phyloP scores from a whole-genome alignment of 2,329 filamentous ascomycete species.

The Diaporthe helianthi region DNA sequence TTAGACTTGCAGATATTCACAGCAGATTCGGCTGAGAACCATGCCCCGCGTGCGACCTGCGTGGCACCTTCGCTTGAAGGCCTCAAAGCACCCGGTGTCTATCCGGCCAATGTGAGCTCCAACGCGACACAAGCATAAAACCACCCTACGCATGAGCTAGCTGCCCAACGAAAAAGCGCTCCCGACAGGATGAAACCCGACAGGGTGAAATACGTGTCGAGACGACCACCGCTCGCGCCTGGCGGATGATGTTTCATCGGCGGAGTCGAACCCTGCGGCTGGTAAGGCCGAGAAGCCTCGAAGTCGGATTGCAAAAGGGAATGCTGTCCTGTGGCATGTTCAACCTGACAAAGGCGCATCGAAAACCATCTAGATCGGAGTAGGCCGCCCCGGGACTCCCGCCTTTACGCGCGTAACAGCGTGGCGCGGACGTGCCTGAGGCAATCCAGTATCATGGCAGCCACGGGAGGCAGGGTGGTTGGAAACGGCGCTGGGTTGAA shows the following conservation, averaged over 20 bases:
- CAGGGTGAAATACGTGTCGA: not conserved
- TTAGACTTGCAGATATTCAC: too few species aligned
- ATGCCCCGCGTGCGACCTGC: not conserved
- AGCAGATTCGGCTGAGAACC: not conserved
- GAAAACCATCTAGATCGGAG: not conserved
- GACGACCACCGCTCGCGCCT: not conserved
- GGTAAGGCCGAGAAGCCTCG: conserved; percentile 3
- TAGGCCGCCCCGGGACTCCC: not conserved
- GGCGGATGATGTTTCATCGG: conserved; percentile 12
- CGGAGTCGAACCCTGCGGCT: conserved; percentile 10
- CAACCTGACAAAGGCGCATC: not conserved
- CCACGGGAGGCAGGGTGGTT: not conserved
- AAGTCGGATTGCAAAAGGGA: conserved; percentile 2
- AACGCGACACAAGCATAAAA: not conserved
- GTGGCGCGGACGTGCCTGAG: not conserved
- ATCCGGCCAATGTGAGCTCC: not conserved
- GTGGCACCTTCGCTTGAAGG: not conserved
- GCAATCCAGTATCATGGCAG: not conserved
- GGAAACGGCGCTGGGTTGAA: conserved; percentile 18
- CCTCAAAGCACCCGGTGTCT: conserved; percentile 8
- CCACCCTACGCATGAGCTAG: not conserved
- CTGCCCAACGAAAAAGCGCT: not conserved
- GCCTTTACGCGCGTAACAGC: conserved; percentile 5
- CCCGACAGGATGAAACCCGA: not conserved
- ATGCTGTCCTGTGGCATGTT: not conserved